These are phyloP conservation scores for Leishmania aethiopica DNA, from an alignment of 208 protist genomes.

Conservation along the genomic window DNA sequence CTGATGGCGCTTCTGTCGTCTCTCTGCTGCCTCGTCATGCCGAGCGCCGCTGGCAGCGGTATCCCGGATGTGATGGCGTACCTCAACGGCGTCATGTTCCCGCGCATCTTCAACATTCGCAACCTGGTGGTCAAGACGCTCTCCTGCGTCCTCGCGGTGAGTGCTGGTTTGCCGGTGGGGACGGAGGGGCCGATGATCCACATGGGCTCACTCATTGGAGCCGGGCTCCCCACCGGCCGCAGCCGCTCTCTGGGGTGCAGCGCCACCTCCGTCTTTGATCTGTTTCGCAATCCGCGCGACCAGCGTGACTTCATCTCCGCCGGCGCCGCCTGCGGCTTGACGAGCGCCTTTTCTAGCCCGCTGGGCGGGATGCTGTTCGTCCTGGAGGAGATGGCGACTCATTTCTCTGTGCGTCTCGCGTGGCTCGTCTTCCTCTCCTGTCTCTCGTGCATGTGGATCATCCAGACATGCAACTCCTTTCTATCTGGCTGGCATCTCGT, in stretches of 20 bases:
- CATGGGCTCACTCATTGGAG: constrained; percentile 88
- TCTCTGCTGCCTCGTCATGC: constrained; percentile 75
- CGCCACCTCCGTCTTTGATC: constrained; percentile 51
- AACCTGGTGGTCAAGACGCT: constrained; percentile 83
- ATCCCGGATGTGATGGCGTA: constrained; percentile 90
- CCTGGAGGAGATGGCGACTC: constrained; percentile 89
- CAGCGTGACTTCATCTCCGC: constrained; percentile 90
- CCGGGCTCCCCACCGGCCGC: constrained; percentile 78
- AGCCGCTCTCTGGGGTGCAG: constrained; percentile 62
- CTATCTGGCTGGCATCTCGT: constrained; percentile 51
- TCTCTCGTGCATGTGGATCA: constrained; percentile 77
- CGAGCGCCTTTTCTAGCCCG: constrained; percentile 90
- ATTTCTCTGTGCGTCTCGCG: constrained; percentile 75
- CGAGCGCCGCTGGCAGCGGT: constrained; percentile 72
- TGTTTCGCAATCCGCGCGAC: constrained; percentile 78
- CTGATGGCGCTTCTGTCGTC: constrained; percentile 58
- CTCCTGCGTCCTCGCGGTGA: constrained; percentile 79
- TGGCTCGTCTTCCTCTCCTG: constrained; percentile 88
- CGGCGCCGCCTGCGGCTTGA: constrained; percentile 90
- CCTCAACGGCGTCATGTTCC: constrained; percentile 89
- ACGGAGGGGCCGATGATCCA: constrained; percentile 94
- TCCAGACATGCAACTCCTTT: constrained; percentile 69
- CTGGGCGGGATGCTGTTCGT: constrained; percentile 92
- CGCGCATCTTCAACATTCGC: constrained; percentile 77
- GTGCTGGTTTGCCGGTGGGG: constrained; percentile 78